phyloP scores from a whole-genome alignment of 192 early-diverging fungal species.

The Backusella liffmaniae region DNA sequence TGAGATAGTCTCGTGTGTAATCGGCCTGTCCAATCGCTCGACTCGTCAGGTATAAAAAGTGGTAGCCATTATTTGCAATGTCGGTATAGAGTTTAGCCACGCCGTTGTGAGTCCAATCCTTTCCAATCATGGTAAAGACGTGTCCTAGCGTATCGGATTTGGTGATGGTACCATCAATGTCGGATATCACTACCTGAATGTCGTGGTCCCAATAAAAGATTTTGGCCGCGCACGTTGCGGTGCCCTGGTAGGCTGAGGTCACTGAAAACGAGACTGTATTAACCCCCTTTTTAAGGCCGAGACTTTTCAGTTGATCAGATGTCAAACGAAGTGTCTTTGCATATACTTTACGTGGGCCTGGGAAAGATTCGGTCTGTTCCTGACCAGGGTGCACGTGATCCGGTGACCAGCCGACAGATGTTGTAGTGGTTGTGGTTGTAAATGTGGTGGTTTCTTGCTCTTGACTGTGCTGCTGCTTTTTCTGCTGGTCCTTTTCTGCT shows the following conservation, averaged over 20 bases:
- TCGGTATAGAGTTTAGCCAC: conserved; percentile 97
- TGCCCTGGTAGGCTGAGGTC: conserved; percentile 71
- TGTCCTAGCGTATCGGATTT: conserved; percentile 97
- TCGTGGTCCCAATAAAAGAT: conserved; percentile 88
- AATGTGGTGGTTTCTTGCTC: conserved; percentile 30
- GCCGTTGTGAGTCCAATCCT: conserved; percentile 97
- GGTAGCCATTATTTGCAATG: conserved; percentile 91
- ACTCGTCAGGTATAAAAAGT: conserved; percentile 93
- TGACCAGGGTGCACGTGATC: conserved; percentile 17
- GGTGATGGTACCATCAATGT: conserved; percentile 99
- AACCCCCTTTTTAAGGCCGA: conserved; percentile 80
- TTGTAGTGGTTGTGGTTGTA: conserved; percentile 37
- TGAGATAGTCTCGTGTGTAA: conserved; percentile 90
- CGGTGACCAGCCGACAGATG: conserved; percentile 32
- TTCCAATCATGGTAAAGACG: conserved; percentile 95
- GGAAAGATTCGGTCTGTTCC: conserved; percentile 1
- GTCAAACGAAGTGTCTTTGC: conserved; percentile 93
- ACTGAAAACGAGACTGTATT: conserved; percentile 93
- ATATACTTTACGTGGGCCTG: conserved; percentile 48
- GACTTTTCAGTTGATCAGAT: conserved; percentile 84
- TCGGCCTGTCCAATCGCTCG: conserved; percentile 93
- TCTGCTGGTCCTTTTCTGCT: neutral
- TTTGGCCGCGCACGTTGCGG: conserved; percentile 78
- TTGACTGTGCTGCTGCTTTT: neutral
- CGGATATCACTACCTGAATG: conserved; percentile 91